These are phyloP conservation scores for Coccinonectria pachysandricola DNA, from an alignment of 2,329 filamentous ascomycete species.

Conservation along the genomic window DNA sequence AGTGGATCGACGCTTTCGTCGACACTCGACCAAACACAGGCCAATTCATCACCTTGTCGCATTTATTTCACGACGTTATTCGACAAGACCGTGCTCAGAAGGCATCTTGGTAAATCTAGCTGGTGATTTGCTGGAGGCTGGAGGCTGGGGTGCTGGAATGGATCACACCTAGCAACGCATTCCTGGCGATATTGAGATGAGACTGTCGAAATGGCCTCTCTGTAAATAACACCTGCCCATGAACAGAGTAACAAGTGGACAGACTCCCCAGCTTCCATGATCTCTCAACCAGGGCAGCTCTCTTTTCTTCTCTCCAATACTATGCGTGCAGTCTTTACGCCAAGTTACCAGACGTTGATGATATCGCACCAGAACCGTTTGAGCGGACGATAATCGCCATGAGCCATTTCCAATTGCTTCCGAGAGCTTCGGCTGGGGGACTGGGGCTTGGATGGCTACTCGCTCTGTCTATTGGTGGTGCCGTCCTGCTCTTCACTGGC, in stretches of 20 bases:
- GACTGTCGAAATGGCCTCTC: conserved; percentile 20
- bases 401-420: conserved; percentile 3
- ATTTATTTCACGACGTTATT: conserved; percentile 1
- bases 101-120: conserved; percentile 7
- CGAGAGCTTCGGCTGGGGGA: conserved; percentile 7
- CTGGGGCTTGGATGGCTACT: conserved; percentile 30
- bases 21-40: too few relatives aligned
- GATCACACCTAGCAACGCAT: conserved; percentile 28
- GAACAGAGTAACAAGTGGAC: too few relatives aligned
- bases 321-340: too few relatives aligned
- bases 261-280: conserved; percentile 8
- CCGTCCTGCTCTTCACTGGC: conserved; percentile 32
- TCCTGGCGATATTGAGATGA: conserved; percentile 24
- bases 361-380: conserved; percentile 4
- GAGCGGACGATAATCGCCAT: conserved; percentile 8
- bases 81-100: too few relatives aligned
- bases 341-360: too few relatives aligned
- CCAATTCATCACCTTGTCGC: too few relatives aligned
- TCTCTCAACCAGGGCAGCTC: conserved; percentile 5
- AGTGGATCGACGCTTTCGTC: too few relatives aligned
- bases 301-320: conserved; percentile 6
- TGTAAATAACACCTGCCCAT: too few relatives aligned
- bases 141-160: conserved; percentile 29
- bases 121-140: conserved; percentile 8
- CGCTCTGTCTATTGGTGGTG: conserved; percentile 38